These are phyloP conservation scores for Citrus unshiu DNA, from an alignment of 345 rosid species.

Conservation along the genomic window DNA sequence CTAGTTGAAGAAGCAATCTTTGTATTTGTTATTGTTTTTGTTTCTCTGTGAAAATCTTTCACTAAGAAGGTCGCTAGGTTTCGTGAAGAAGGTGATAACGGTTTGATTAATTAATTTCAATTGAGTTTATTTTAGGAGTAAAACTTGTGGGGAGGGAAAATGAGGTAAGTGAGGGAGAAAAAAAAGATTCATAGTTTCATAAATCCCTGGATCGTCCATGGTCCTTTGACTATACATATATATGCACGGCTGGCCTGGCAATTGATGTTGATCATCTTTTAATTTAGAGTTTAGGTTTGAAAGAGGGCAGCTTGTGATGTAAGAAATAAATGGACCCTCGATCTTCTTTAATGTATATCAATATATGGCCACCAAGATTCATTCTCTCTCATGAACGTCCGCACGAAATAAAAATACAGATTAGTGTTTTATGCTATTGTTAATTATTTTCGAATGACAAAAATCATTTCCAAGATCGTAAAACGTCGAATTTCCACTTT, in stretches of 20 bases:
- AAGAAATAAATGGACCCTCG: neutral
- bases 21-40: neutral
- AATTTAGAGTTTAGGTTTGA: conserved; percentile 37
- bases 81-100: conserved; percentile 22
- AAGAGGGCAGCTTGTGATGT: conserved; percentile 17
- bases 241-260: neutral
- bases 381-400: too few relatives aligned
- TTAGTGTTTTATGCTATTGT: too few relatives aligned
- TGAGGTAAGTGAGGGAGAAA: conserved; percentile 23
- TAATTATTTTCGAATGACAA: too few relatives aligned
- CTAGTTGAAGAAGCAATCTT: conserved; percentile 47
- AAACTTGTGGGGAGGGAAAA: conserved; percentile 33
- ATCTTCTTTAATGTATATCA: too few relatives aligned
- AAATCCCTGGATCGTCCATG: conserved; percentile 12
- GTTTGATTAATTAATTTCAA: neutral
- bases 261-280: conserved; percentile 28
- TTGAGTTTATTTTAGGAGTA: conserved; percentile 12
- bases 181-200: neutral
- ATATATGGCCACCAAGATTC: too few relatives aligned
- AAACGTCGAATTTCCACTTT: too few relatives aligned
- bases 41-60: conserved; percentile 11
- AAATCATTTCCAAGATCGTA: too few relatives aligned
- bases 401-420: too few relatives aligned
- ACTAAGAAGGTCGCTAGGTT: conserved; percentile 4
- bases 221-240: conserved; percentile 30